Base-by-base conservation (phyloP, 164 flowering plant species). In the Vitis rotundifolia region DNA sequence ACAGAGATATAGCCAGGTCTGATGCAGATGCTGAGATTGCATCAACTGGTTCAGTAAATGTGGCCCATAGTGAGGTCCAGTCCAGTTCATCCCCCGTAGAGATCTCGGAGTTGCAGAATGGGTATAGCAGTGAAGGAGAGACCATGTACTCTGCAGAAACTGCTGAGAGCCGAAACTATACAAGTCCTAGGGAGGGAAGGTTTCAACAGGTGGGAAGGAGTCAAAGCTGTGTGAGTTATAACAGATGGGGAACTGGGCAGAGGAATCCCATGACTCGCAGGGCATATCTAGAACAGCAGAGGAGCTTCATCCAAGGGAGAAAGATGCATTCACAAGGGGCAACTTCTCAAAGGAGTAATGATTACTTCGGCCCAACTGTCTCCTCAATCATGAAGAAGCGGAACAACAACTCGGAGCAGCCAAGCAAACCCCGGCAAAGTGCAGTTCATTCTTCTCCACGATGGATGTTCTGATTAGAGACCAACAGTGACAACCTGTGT, bases 141-240 rank as follows among this genome's bases (percentile, higher is more conserved):
- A 95, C 96, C 7, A 90, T 93, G 98, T 95, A 93, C 80, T 95
- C 99, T 2, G 99, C 98, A 7, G 97, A 93, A 77, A 93, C 99
- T 11, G 97, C 96, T 70, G 98, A 95, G 82, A 91, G 96, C 78
- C 81, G 97, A 55, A 95, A 95, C 77, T 90, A 87, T 64, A 74
- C 91, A 5, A 88, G 88, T 69, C 98, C 98, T 11, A 83, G 84
- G 71, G 92, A 84, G 61, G 87, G 77, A 29, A 84, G 75, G 79
- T 85, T 83, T 73, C 90, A 88, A 67, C 88, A 81, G 56, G 93
- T 94, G 0, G 94, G 97, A 51, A 84, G 97, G 80, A 94, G 97
- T 84, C 97, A 94, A 73, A 94, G 99, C 78, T 92, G 99, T 70
- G 97, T 88, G 60, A 86, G 78, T 68, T 82, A 88, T 83, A 88